These are phyloP conservation scores for Coniella lustricola DNA, from an alignment of 2,329 filamentous ascomycete species.

Conservation along the genomic window DNA sequence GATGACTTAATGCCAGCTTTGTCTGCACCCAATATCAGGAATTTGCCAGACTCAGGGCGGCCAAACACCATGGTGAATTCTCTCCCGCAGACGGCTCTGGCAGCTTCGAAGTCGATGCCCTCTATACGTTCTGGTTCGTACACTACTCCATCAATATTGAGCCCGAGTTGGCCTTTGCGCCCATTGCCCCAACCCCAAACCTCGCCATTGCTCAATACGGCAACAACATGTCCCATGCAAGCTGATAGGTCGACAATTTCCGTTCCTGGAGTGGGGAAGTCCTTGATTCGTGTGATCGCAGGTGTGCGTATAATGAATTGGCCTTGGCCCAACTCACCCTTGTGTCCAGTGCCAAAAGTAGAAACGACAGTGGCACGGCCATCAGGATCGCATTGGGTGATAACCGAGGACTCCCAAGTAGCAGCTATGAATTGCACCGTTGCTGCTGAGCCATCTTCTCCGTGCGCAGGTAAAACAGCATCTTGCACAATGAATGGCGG, in stretches of 20 bases:
- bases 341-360: constrained; percentile 58
- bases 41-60: constrained; percentile 45
- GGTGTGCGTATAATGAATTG: constrained; percentile 41
- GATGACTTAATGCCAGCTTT: constrained; percentile 60
- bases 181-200: constrained; percentile 86
- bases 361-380: constrained; percentile 45
- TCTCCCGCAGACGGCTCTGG: constrained; percentile 67
- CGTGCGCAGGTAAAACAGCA: background rate
- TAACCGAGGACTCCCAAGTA: constrained; percentile 69
- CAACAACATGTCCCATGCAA: constrained; percentile 71
- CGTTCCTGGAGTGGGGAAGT: constrained; percentile 57
- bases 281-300: constrained; percentile 38
- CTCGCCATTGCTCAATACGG: constrained; percentile 65
- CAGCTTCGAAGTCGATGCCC: constrained; percentile 53
- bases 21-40: constrained; percentile 65
- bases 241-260: constrained; percentile 60
- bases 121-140: constrained; percentile 56
- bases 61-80: constrained; percentile 76
- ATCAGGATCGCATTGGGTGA: constrained; percentile 43
- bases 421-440: constrained; percentile 50
- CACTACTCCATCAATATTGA: constrained; percentile 40
- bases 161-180: constrained; percentile 76
- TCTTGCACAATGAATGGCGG: background rate
- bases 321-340: constrained; percentile 67
- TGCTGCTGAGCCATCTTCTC: constrained; percentile 1